These are phyloP conservation scores for Chlorella vulgaris DNA, from an alignment of 139 green algal species.

Conservation along the genomic window DNA sequence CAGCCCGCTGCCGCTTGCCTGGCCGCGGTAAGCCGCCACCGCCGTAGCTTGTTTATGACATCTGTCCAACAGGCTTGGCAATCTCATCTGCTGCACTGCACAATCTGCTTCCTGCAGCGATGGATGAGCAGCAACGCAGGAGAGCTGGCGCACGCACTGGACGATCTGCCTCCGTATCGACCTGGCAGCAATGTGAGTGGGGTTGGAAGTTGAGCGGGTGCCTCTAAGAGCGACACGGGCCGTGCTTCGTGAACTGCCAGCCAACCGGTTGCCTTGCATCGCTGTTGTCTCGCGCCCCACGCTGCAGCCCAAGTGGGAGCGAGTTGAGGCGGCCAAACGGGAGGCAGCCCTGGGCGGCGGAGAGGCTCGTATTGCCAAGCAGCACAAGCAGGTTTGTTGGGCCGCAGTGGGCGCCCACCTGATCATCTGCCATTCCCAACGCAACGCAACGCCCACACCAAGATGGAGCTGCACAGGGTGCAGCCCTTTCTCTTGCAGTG, in stretches of 20 bases:
- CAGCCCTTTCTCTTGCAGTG: too few relatives aligned
- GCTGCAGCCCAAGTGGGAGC: slow-evolving; percentile 33
- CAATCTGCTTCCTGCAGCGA: background rate
- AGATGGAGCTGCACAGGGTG: too few relatives aligned
- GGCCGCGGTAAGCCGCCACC: background rate
- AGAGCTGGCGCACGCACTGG: background rate
- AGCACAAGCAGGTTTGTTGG: slow-evolving; percentile 55
- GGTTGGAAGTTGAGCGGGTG: too few relatives aligned
- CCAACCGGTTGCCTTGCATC: background rate
- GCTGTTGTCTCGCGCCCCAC: background rate
- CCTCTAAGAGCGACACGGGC: too few relatives aligned
- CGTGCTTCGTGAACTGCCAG: too few relatives aligned
- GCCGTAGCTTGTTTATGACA: background rate
- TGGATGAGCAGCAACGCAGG: background rate
- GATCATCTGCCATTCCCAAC: too few relatives aligned
- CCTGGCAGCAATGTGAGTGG: background rate
- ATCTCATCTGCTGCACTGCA: too few relatives aligned
- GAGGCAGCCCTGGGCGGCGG: slow-evolving; percentile 40
- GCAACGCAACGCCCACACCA: too few relatives aligned
- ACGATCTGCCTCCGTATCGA: slow-evolving; percentile 20
- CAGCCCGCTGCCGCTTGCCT: background rate
- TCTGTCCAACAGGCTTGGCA: too few relatives aligned
- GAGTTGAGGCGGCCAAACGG: slow-evolving; percentile 17
- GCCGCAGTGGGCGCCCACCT: slow-evolving; percentile 47
- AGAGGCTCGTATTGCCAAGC: slow-evolving; percentile 20